Evolutionary conservation across 2,329 filamentous ascomycete genomes (phyloP), one percentile per base, ranked within the genome.

Genomic region (Phialophora expanda): DNA sequence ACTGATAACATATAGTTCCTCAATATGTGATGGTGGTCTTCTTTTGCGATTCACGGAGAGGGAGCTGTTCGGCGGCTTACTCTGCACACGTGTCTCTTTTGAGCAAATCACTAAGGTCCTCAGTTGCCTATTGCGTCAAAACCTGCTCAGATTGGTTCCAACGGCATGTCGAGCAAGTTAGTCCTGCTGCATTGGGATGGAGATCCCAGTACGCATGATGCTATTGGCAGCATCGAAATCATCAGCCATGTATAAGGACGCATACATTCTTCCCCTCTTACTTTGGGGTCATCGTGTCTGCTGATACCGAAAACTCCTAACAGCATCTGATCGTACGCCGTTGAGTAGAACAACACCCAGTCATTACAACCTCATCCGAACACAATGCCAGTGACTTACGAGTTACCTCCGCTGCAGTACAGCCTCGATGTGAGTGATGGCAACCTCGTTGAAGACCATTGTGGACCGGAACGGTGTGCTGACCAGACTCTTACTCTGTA

Each of bases 401-500:
- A 44, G 38, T 44, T 44, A n/a, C 38, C 38, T n/a, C 17, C 17
- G 17, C 14, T 44, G 6, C 38, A 44, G 7, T 44, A n/a, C 38
- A n/a, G 38, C 17, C 38, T 44, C 38, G 38, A 44, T 44, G 38
- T 44, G 38, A 20, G 38, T n/a, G 17, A 7, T 9, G 17, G 17
- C 38, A 17, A n/a, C 17, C 38, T n/a, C 17, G 38, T 14, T 7
- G 12, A 41, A 6, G 17, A 41, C 6, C 12, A 41, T n/a, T 41
- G 4, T 17, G 14, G 4, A 17, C 4, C 14, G 38, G 4, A 2
- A n/a, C 4, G 38, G 38, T 41, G 38, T 41, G 38, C 38, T 44
- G 38, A 44, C 38, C 17, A 8, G 44, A 48, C 20, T 14, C 8
- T 50, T 34, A 9, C 24, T 50, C 26, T 7, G 38, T 38, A 71